These are phyloP conservation scores for Cercis canadensis DNA, from an alignment of 306 rosid species.

Conservation along the genomic window DNA sequence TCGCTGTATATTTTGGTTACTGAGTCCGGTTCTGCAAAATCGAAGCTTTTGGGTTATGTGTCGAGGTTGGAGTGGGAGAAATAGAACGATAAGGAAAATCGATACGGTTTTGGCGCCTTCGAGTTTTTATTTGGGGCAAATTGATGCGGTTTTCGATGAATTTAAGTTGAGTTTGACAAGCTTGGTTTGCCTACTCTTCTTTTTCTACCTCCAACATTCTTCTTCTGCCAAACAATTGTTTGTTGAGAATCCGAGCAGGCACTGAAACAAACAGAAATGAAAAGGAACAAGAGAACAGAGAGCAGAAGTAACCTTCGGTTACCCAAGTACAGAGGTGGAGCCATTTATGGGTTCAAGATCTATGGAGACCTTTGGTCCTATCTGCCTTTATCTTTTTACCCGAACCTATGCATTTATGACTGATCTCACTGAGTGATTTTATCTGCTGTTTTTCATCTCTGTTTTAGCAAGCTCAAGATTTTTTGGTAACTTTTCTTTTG, in stretches of 20 bases:
- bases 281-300: conserved; percentile 43
- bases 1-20: conserved; percentile 69
- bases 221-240: conserved; percentile 46
- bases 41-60: conserved; percentile 68
- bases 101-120: conserved; percentile 53
- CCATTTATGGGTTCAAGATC: conserved; percentile 52
- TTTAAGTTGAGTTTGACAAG: neutral
- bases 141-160: conserved; percentile 37
- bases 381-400: too few species aligned
- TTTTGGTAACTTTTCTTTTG: too few species aligned
- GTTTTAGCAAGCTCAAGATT: too few species aligned
- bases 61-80: conserved; percentile 52
- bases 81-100: conserved; percentile 46
- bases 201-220: conserved; percentile 44
- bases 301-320: conserved; percentile 50
- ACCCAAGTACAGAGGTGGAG: conserved; percentile 50
- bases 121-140: conserved; percentile 48
- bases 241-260: conserved; percentile 49
- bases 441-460: too few species aligned
- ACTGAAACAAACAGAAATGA: conserved; percentile 35
- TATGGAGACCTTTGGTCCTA: too few species aligned
- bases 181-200: neutral
- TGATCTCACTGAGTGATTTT: too few species aligned
- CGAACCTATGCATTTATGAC: too few species aligned
- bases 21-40: conserved; percentile 49